Evolutionary conservation across 352 stramenopile species (phyloP), one percentile per base, ranked within the genome.

Genomic region (Phytopythium montanum): DNA sequence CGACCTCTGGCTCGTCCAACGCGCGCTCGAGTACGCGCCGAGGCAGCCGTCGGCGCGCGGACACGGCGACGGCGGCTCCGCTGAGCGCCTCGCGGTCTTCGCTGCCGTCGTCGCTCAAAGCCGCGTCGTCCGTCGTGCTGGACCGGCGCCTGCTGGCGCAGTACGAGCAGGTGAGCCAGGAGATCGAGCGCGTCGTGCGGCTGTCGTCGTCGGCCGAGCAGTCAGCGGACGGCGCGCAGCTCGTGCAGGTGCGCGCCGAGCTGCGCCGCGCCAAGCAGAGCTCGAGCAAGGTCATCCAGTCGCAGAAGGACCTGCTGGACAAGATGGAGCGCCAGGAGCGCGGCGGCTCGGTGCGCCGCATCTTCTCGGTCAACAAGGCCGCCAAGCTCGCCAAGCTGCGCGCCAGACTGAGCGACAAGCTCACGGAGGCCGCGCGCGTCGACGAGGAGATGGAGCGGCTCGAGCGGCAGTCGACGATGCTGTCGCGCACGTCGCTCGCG

Each of bases 281-380:
- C 58, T 92, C 83, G 60, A 72, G 71, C 23, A 74, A 88, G 61
- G 86, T 87, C 66, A 88, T 92, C 60, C 81, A 90, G 60, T 86
- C 76, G 42, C 83, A 92, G 63, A 90, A 91, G 57, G 81, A 89
- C 58, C 60, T 92, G 49, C 73, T 92, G 50, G 79, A 92, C 64
- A 92, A 92, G 59, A 87, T 92, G 64, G 83, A 90, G 66, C 73
- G 70, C 46, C 81, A 90, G 46, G 83, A 92, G 53, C 78, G 79
- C 25, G 70, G 79, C 42, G 71, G 78, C 1, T 25, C 48, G 4
- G 64, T 90, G 28, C 81, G 83, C 2, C 75, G 79, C 26, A 79
- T 90, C 19, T 90, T 92, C 59, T 78, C 78, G 10, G 60, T 92
- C 49, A 90, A 92, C 60, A 79, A 79, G 14, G 71, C 81, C 7